Base-by-base conservation (phyloP, 169 alveolate species). In the Cryptosporidium bovis region DNA sequence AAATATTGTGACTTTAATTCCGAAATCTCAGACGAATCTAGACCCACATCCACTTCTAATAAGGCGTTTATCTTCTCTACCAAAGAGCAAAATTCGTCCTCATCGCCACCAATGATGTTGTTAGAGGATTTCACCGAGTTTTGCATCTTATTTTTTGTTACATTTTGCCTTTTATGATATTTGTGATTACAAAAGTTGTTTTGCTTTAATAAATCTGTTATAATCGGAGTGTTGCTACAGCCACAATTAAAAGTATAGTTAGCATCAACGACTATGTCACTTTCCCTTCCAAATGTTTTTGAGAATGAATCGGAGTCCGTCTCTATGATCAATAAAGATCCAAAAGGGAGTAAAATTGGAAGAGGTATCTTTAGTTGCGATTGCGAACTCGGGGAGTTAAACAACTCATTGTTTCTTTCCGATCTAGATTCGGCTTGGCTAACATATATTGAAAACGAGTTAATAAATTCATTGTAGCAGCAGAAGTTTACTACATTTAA, bases 1-100 rank as follows among this genome's bases (percentile, higher is more conserved):
- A 60, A 31, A 31, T 77, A 77, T 56, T 77, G 87, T n/a, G 56
- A 77, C 50, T 66, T 34, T 31, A 77, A 44, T 40, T 77, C 87
- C 18, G 71, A 20, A 27, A 40, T 50, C 64, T 77, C 87, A 16
- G 71, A 58, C 16, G 50, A n/a, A 15, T 77, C 87, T 10, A 77
- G 18, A 33, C 33, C 24, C 24, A 18, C 46, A 3, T 77, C 87
- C 12, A 12, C 27, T 10, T 77, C 71, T 8, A 62, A 44, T 13
- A 77, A 62, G 10, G 33, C 33, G 50, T 77, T 62, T 2, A 20
- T 56, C 24, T 36, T 77, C 15, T 77, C 71, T 6, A 60, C 53
- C 31, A 77, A 3, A 20, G 13, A 44, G 50, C 34, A 64, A 62
- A 77, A 77, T 0, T 77, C 77, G 20, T 58, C 71, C 4, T 77